Base-by-base conservation (phyloP, 345 rosid species). In the Eucalyptus caleyi region DNA sequence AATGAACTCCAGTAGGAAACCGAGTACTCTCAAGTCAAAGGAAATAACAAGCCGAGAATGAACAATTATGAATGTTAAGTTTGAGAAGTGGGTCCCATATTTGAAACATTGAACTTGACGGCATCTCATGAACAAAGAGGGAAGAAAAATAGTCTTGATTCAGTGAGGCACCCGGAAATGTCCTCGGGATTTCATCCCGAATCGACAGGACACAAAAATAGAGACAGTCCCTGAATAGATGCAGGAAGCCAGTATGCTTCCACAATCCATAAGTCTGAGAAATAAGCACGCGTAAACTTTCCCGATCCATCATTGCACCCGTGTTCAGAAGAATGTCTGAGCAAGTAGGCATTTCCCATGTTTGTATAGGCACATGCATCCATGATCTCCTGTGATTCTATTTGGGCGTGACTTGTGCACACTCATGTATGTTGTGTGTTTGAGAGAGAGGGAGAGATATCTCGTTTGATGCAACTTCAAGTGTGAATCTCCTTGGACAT, bases 251-350 rank as follows among this genome's bases (percentile, higher is more conserved):
- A 19, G 14, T 19, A 18, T 16, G 26, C 44, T 72, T 72, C 82
- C 26, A 9, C 7, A 72, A 34, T 34, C 24, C 42, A 32, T 2
- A 16, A 67, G 42, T 37, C 82, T 3, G 26, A 9, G 82, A 10
- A 72, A 10, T 14, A 5, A 9, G 44, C 26, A 0, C 0, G 26
- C 26, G 0, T 9, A 18, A 18, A 9, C 14, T 69, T 67, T 18
- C 82, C 44, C 34, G 44, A 34, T 72, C 34, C 44, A 19, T 34
- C 11, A 72, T 6, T 18, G 82, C 14, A 0, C 82, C 26, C 82
- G 3, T 9, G 82, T 5, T 32, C 81, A 69, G 81, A 69, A 0
- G 24, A 3, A 7, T 32, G 42, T 32, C 81, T 32, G 42, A 69
- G 6, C 24, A 32, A 19, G 24, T 4, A 4, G 40, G 6, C 77